phyloP scores from a whole-genome alignment of 1,139 yeast species.

The Pichia sp. region DNA sequence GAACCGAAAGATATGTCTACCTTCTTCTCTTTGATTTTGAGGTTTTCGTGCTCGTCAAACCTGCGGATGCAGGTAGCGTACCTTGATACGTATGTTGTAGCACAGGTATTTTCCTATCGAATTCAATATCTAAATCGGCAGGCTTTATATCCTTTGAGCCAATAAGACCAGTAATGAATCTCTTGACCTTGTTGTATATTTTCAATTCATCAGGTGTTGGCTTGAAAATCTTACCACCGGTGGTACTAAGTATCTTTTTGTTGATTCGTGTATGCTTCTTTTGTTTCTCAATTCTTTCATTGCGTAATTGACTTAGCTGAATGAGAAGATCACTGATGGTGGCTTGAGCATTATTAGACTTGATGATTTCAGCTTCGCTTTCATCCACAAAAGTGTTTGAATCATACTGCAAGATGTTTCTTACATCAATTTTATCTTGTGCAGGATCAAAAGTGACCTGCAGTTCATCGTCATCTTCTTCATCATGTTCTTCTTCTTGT shows the following conservation, averaged over 20 bases:
- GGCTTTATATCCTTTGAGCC: slow-evolving; percentile 23
- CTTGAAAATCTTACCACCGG: slow-evolving; percentile 10
- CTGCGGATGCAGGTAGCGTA: slow-evolving; percentile 57
- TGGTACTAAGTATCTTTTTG: slow-evolving; percentile 7
- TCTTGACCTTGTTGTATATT: slow-evolving; percentile 42
- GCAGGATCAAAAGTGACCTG: no score
- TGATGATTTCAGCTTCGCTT: slow-evolving; percentile 45
- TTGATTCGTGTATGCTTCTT: slow-evolving; percentile 9
- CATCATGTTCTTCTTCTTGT: no score
- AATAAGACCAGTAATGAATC: slow-evolving; percentile 41
- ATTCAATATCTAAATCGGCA: slow-evolving; percentile 23
- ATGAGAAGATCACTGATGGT: slow-evolving; percentile 51
- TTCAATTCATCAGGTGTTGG: slow-evolving; percentile 42
- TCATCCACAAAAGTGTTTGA: slow-evolving; percentile 45
- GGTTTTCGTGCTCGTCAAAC: slow-evolving; percentile 13
- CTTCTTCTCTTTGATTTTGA: slow-evolving; percentile 17
- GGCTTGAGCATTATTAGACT: slow-evolving; percentile 40
- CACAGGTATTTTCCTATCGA: slow-evolving; percentile 54
- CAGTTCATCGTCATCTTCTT: not conserved
- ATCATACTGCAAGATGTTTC: slow-evolving; percentile 46
- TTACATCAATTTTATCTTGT: slow-evolving; percentile 32
- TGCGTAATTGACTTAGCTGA: slow-evolving; percentile 58
- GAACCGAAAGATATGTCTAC: not conserved
- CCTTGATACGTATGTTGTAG: slow-evolving; percentile 72
- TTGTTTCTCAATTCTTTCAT: slow-evolving; percentile 26